phyloP scores from a whole-genome alignment of 495 filamentous ascomycete genomes.

The Glonium stellatum region DNA sequence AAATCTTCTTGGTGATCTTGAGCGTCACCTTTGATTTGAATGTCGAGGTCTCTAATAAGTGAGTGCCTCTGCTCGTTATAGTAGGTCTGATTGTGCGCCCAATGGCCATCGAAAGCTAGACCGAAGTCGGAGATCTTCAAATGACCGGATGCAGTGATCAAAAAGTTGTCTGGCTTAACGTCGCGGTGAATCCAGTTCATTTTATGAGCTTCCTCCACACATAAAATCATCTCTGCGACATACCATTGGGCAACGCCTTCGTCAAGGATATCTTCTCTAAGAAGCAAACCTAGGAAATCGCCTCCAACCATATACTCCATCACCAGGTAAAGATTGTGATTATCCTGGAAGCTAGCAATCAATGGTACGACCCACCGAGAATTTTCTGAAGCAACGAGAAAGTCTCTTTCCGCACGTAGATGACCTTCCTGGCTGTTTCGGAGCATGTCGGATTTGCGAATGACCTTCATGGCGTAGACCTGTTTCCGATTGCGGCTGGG shows the following conservation, averaged over 20 bases:
- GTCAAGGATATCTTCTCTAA: conserved; percentile 70
- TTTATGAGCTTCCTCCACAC: conserved; percentile 84
- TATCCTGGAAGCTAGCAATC: conserved; percentile 83
- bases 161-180: conserved; percentile 94
- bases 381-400: conserved; percentile 74
- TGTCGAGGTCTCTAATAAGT: conserved; percentile 65
- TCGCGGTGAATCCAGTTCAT: conserved; percentile 89
- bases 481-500: conserved; percentile 35
- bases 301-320: conserved; percentile 98
- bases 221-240: conserved; percentile 88
- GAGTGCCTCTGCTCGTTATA: conserved; percentile 74
- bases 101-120: conserved; percentile 88
- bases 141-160: conserved; percentile 80
- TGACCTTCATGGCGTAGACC: conserved; percentile 94
- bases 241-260: conserved; percentile 79
- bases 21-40: conserved; percentile 66
- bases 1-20: conserved; percentile 57
- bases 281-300: conserved; percentile 79
- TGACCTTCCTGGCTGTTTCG: conserved; percentile 87
- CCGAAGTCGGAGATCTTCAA: conserved; percentile 95
- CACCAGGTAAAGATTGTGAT: conserved; percentile 74
- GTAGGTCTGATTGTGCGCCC: conserved; percentile 82
- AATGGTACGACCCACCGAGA: conserved; percentile 85
- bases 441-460: conserved; percentile 86
- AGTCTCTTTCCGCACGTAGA: conserved; percentile 83